phyloP scores from a whole-genome alignment of 345 rosid species.

The Citrus trifoliata region DNA sequence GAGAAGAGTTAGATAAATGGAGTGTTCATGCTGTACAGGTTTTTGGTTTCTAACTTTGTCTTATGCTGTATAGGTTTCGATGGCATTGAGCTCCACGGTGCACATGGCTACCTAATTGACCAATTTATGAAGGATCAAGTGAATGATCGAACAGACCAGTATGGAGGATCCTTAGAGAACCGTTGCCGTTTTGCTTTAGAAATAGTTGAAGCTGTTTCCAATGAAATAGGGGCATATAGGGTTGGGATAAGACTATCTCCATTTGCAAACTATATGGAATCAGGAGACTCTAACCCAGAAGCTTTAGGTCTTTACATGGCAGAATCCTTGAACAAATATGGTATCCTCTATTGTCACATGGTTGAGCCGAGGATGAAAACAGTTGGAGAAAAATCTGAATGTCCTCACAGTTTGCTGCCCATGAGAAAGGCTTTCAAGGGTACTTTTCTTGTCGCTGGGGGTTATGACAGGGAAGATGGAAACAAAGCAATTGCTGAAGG shows the following conservation, averaged over 20 bases:
- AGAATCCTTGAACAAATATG: constrained; percentile 49
- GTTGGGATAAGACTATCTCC: constrained; percentile 77
- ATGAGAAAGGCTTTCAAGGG: constrained; percentile 72
- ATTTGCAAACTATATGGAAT: constrained; percentile 42
- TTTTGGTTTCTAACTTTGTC: constrained; percentile 12
- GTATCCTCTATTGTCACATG: constrained; percentile 65
- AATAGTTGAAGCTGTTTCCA: constrained; percentile 54
- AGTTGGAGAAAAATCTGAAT: constrained; percentile 16
- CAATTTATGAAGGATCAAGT: constrained; percentile 76
- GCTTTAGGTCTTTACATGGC: constrained; percentile 63
- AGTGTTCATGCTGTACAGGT: background rate
- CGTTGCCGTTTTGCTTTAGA: constrained; percentile 67
- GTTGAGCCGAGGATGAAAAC: constrained; percentile 62
- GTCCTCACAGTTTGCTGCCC: constrained; percentile 37
- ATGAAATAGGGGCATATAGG: constrained; percentile 70
- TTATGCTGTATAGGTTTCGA: constrained; percentile 51
- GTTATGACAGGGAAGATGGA: constrained; percentile 50
- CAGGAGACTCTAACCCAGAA: constrained; percentile 59
- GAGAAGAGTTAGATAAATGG: background rate
- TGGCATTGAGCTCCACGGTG: constrained; percentile 81
- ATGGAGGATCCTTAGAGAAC: constrained; percentile 69
- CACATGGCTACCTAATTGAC: constrained; percentile 65
- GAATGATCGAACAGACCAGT: constrained; percentile 65
- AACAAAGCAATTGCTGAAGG: constrained; percentile 43
- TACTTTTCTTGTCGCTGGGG: constrained; percentile 62